Evolutionary conservation across 192 early-diverging fungal species (phyloP).

Genomic region (Kickxella alabastrina): DNA sequence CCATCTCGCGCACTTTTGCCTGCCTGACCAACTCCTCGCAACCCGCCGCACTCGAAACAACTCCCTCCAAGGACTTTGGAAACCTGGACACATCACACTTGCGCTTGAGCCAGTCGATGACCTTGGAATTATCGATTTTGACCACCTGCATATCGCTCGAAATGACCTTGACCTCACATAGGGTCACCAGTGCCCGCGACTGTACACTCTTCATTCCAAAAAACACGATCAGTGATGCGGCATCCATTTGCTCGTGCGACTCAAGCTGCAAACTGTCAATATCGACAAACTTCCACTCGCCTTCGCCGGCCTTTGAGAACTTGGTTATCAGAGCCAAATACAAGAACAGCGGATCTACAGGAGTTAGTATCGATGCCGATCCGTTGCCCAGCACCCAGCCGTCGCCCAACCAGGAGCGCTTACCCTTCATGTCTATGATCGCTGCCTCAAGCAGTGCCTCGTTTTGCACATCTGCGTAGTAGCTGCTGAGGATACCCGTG

Average conservation of each 20-base stretch:
- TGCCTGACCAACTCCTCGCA: slow-evolving; percentile 3
- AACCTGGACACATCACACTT: slow-evolving; percentile 19
- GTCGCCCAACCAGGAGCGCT: slow-evolving; percentile 34
- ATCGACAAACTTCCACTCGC: slow-evolving; percentile 33
- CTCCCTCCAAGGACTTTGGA: slow-evolving; percentile 5
- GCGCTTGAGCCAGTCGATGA: slow-evolving; percentile 30
- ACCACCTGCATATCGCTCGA: slow-evolving; percentile 16
- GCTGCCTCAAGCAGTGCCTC: slow-evolving; percentile 32
- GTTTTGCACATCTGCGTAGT: slow-evolving; percentile 16
- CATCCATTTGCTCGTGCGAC: slow-evolving; percentile 19
- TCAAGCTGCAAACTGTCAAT: slow-evolving; percentile 27
- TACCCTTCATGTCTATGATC: slow-evolving; percentile 23
- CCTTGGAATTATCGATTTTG: slow-evolving; percentile 15
- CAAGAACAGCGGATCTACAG: slow-evolving; percentile 36
- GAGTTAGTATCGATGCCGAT: slow-evolving; percentile 18
- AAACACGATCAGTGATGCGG: slow-evolving; percentile 7
- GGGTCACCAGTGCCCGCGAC: slow-evolving; percentile 10
- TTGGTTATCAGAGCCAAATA: slow-evolving; percentile 29
- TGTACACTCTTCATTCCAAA: slow-evolving; percentile 5
- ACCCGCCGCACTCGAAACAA: background rate
- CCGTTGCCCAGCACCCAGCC: slow-evolving; percentile 26
- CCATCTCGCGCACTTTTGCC: slow-evolving; percentile 30
- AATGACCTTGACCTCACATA: slow-evolving; percentile 24
- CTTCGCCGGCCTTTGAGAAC: slow-evolving; percentile 4
- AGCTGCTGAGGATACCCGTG: slow-evolving; percentile 18